These are phyloP conservation scores for Metschnikowia cubensis DNA, from an alignment of 805 yeast species.

Conservation along the genomic window DNA sequence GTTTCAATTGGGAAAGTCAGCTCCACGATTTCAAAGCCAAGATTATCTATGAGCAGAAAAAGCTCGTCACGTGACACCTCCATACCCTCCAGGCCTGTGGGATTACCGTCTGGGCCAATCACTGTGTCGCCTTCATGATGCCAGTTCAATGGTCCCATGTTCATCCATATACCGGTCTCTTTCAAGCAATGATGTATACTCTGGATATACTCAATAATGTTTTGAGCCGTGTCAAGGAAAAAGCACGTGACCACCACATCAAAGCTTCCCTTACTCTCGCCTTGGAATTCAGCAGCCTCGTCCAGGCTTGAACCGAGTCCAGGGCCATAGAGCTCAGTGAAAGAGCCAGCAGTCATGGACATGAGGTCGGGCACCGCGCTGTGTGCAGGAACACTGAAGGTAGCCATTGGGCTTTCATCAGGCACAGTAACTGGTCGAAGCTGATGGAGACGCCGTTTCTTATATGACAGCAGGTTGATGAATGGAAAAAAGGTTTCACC, in stretches of 20 bases:
- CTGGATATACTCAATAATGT: constrained; percentile 53
- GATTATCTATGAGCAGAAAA: constrained; percentile 36
- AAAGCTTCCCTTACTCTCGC: constrained; percentile 23
- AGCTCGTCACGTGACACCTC: constrained; percentile 60
- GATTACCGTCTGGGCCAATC: constrained; percentile 18
- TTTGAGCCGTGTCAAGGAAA: constrained; percentile 62
- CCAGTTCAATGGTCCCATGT: constrained; percentile 70
- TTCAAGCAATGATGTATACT: constrained; percentile 45
- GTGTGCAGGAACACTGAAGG: constrained; percentile 12
- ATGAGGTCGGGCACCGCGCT: constrained; percentile 38
- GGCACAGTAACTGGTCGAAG: constrained; percentile 51
- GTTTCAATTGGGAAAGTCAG: constrained; percentile 43
- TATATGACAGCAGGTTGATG: constrained; percentile 49
- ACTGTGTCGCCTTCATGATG: constrained; percentile 50
- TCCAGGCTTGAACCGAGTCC: constrained; percentile 18
- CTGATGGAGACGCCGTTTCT: constrained; percentile 43
- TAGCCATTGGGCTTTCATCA: constrained; percentile 44
- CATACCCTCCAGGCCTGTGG: constrained; percentile 41
- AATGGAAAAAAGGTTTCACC: constrained; percentile 48
- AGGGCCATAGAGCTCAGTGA: constrained; percentile 61
- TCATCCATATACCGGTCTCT: constrained; percentile 52
- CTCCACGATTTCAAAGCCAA: constrained; percentile 51
- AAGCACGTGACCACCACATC: constrained; percentile 52
- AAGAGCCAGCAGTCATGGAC: constrained; percentile 74
- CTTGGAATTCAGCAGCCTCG: constrained; percentile 37